Conservation (phyloP, 129 eudicot species). For the Pulicaria dysenterica region DNA sequence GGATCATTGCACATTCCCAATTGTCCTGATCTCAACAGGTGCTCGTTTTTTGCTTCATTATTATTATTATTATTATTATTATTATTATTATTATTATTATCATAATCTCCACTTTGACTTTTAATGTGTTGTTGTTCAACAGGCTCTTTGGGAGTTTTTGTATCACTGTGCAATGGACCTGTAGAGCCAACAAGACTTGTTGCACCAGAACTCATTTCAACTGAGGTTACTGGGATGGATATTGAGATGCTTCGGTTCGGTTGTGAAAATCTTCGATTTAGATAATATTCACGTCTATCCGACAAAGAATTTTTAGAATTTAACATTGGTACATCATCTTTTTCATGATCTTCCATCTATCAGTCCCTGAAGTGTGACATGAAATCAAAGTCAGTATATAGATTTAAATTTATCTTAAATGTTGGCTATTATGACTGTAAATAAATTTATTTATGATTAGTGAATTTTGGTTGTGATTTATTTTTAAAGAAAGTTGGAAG, state of each 20-base stretch:
- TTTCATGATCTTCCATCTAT: conserved; percentile 60
- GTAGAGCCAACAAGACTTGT: conserved; percentile 42
- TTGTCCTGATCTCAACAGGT: conserved; percentile 67
- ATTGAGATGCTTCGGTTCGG: conserved; percentile 66
- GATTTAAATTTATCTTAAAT: background rate
- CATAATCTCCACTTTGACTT: conserved; percentile 28
- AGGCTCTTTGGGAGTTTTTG: conserved; percentile 34
- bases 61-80: conserved; percentile 19
- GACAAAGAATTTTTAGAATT: conserved; percentile 28
- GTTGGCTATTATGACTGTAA: background rate
- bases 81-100: conserved; percentile 15
- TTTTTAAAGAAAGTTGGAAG: no score
- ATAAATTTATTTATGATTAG: no score
- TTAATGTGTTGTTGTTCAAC: conserved; percentile 32
- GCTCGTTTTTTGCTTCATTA: conserved; percentile 50
- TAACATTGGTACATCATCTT: conserved; percentile 63
- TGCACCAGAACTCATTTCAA: conserved; percentile 36
- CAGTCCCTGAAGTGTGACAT: conserved; percentile 4
- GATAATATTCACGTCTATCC: conserved; percentile 36
- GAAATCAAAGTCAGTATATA: background rate
- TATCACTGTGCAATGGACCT: conserved; percentile 51
- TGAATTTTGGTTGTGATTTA: no score
- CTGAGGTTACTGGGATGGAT: conserved; percentile 49
- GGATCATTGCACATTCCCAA: conserved; percentile 85
- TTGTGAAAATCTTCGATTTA: conserved; percentile 32